These are phyloP conservation scores for Boletus rubescentipes DNA, from an alignment of 768 basidiomycete genomes.

Conservation along the genomic window DNA sequence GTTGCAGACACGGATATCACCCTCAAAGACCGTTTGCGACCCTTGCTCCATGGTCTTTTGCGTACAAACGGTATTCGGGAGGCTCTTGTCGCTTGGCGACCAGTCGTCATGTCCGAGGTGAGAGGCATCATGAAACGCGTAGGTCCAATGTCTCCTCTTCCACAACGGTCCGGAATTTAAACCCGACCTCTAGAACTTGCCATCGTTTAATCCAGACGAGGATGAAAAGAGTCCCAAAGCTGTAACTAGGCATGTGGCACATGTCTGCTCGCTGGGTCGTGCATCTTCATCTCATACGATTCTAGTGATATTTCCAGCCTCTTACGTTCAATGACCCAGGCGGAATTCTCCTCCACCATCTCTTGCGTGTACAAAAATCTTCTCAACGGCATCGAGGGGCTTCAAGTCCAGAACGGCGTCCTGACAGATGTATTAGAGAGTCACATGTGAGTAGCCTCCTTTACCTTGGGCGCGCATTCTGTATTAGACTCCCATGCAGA, in stretches of 20 bases:
- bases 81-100: slow-evolving; percentile 66
- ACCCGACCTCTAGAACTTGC: slow-evolving; percentile 48
- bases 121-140: slow-evolving; percentile 59
- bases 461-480: neutral
- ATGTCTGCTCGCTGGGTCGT: neutral
- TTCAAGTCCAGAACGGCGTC: slow-evolving; percentile 58
- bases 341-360: slow-evolving; percentile 64
- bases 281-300: slow-evolving; percentile 5
- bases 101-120: slow-evolving; percentile 63
- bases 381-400: slow-evolving; percentile 63
- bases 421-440: slow-evolving; percentile 59
- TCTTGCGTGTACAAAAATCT: slow-evolving; percentile 59
- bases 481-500: slow-evolving; percentile 27
- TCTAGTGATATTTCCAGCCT: slow-evolving; percentile 45
- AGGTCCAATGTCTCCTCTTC: slow-evolving; percentile 26
- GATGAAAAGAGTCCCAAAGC: slow-evolving; percentile 40
- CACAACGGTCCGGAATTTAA: neutral
- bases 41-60: slow-evolving; percentile 74
- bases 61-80: slow-evolving; percentile 72
- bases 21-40: slow-evolving; percentile 63
- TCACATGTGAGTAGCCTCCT: slow-evolving; percentile 36
- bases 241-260: slow-evolving; percentile 23
- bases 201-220: slow-evolving; percentile 56
- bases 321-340: slow-evolving; percentile 65
- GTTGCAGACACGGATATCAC: slow-evolving; percentile 37